Base-by-base conservation (phyloP, 306 rosid species). In the Vigna radiata region DNA sequence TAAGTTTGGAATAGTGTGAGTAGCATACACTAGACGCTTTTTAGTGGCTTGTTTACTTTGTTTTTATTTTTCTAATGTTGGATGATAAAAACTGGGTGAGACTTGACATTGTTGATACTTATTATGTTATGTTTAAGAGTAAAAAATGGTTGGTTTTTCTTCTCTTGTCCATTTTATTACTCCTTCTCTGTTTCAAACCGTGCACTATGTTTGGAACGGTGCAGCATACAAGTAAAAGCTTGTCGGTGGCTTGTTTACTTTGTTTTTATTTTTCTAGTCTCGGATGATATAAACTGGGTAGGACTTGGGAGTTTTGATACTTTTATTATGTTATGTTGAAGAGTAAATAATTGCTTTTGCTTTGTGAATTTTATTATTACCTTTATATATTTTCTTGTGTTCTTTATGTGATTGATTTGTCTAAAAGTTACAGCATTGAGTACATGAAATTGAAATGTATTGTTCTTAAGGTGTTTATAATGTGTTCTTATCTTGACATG, bases 401-500 rank as follows among this genome's bases (percentile, higher is more conserved):
- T 68, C 56, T 29, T 54, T 61, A 48, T 71, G 52, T 53, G 53
- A n/a, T 7, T 74, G 62, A 73, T 39, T 52, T 65, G 41, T 55
- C 9, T 3, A 27, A 48, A 17, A 36, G 0, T 64, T 60, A 54
- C 54, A 54, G 63, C 80, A 29, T 12, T 67, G 56, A 68, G 39
- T 46, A 13, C 58, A 8, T 68, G 68, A 65, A 81, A 44, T 10
- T 68, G 63, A 65, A 84, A 46, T 10, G 54, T 14, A 2, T 18
- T 36, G 29, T 9, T 19, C 18, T 72, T 76, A 23, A 70, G 27
- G 29, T 21, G 37, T 25, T 59, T 63, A 4, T 33, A 10, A 11
- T 64, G 36, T 33, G 17, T 39, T 36, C 41, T 36, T 67, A 71
- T 84, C 25, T 39, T 88, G 75, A 82, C 85, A 27, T 79, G 66